These are phyloP conservation scores for Fusarium verrucosum DNA, from an alignment of 2,329 filamentous ascomycete species.

Conservation along the genomic window DNA sequence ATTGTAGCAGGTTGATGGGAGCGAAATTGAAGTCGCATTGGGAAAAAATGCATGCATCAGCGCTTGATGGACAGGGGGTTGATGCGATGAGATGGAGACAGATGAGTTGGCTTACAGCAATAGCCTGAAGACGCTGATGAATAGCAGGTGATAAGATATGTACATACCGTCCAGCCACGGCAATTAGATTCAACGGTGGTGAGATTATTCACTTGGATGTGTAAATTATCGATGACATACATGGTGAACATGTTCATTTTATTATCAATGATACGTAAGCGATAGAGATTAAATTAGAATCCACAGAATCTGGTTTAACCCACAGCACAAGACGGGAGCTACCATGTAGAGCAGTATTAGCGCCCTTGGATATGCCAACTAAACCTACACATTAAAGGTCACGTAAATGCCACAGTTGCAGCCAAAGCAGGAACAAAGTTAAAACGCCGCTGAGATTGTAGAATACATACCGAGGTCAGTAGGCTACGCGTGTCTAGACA, in stretches of 20 bases:
- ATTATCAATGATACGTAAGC: conserved; percentile 10
- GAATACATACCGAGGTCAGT: no score
- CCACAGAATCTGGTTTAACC: conserved; percentile 1
- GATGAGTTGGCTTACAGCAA: conserved; percentile 23
- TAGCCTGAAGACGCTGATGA: conserved; percentile 23
- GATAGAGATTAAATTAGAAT: conserved; percentile 15
- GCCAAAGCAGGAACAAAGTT: conserved; percentile 3
- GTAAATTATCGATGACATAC: not conserved
- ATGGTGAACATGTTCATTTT: not conserved
- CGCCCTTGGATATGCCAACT: conserved; percentile 12
- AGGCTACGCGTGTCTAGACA: conserved; percentile 29
- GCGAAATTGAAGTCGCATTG: conserved; percentile 25
- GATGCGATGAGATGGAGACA: conserved; percentile 29
- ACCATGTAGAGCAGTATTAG: conserved; percentile 4
- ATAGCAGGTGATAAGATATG: not conserved
- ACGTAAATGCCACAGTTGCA: conserved; percentile 5
- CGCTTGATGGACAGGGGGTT: conserved; percentile 32
- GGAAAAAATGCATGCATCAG: conserved; percentile 23
- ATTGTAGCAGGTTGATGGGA: conserved; percentile 19
- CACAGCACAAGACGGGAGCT: conserved; percentile 10
- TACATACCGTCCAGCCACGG: not conserved
- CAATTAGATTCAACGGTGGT: not conserved
- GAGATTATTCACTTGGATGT: not conserved
- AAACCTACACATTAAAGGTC: conserved; percentile 17
- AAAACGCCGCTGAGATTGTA: not conserved